Evolutionary conservation across 169 alveolate genomes (phyloP).

Genomic region (Plasmodium gonderi): DNA sequence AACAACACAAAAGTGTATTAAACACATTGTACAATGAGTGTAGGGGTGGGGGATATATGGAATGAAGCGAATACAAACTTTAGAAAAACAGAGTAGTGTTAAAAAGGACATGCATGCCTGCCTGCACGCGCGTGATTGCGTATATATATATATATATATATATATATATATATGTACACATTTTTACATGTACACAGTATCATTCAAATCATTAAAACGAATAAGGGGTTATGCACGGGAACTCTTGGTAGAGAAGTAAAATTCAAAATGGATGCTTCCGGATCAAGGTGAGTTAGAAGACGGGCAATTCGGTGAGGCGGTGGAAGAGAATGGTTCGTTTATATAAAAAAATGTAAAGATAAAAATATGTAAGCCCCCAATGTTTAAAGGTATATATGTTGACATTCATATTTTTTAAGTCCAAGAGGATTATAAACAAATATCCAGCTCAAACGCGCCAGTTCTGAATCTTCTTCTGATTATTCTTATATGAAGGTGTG

Average conservation of each 20-base stretch:
- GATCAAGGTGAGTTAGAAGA: not conserved
- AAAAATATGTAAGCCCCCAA: not conserved
- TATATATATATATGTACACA: not conserved
- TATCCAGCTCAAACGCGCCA: not conserved
- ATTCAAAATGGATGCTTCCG: not conserved
- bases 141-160: not conserved
- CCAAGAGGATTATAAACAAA: not conserved
- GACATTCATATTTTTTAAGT: not conserved
- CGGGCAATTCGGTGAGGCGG: not conserved
- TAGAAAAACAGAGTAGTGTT: not conserved
- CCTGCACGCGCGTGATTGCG: not conserved
- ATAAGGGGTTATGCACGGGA: too few relatives aligned
- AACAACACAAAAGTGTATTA: too few relatives aligned
- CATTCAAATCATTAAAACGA: conserved; percentile 7
- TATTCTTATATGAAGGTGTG: conserved; percentile 51
- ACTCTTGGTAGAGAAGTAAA: not conserved
- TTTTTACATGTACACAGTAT: not conserved
- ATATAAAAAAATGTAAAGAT: not conserved
- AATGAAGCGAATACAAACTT: not conserved
- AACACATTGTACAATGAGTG: too few relatives aligned
- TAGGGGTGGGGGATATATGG: too few relatives aligned
- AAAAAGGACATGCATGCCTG: not conserved
- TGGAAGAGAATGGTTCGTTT: not conserved
- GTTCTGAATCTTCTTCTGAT: not conserved
- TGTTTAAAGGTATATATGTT: not conserved